Base-by-base conservation (phyloP, 257 asterid genomes). In the Fraxinus cuspidata region DNA sequence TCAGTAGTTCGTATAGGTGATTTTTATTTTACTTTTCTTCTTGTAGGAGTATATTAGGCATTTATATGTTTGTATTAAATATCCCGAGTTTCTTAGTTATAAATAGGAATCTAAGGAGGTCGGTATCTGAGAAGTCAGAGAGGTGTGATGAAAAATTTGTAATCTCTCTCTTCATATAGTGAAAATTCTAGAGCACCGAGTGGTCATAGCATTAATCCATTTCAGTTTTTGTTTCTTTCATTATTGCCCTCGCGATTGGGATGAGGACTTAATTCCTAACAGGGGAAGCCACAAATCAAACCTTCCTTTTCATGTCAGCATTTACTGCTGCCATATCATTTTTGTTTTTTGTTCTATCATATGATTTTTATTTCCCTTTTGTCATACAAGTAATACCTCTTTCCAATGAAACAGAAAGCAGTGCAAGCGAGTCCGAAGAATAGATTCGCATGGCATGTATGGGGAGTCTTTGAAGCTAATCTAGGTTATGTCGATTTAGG, bases 371-470 rank as follows among this genome's bases (percentile, higher is more conserved):
- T 32, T 38, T 40, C 28, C 58, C n/a, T 47, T 27, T 72, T 25
- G 38, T 79, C 6, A 9, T 53, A 27, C 29, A 27, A 35, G 72
- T 27, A 21, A 44, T 53, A 12, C 12, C 38, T 72, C 80, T 25
- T 31, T 66, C 1, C 83, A 42, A 63, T 74, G 73, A 71, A 40
- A 77, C 90, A 95, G 99, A 90, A 87, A 88, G 91, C 99, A 19
- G 97, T 95, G n/a, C 87, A 91, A 82, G 96, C 99, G 0, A 95
- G 99, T 85, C 99, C 97, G 0, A 95, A 95, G 89, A 95, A 95
- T 74, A 87, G 98, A 83, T 95, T 95, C 53, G 98, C 99, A 2
- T 95, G 99, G 99, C 99, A 93, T 27, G 99, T 95, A 3, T 95
- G 98, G 99, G 99, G 99, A 80, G 97, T 93, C 42, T 93, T 90